Base-by-base conservation (phyloP, 1,139 yeast genomes). In the Yamadazyma atmosphaerica region DNA sequence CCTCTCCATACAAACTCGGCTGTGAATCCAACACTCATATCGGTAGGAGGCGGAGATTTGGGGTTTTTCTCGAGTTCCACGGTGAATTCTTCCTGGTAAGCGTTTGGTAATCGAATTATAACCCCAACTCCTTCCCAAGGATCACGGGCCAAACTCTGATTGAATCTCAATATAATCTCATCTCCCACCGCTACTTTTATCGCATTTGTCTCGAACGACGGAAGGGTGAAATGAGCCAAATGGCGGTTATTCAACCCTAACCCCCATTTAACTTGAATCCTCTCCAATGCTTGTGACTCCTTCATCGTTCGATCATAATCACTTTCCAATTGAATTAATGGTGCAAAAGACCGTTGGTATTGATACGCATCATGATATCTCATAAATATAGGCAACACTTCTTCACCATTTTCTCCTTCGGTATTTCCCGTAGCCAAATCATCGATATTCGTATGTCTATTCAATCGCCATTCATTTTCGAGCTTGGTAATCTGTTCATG, bases 1-100 rank as follows among this genome's bases (percentile, higher is more conserved):
- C 92, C 94, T 48, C 86, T 86, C 97, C 97, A 90, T 38, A 86
- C 86, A 56, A 87, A 86, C 54, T 87, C 94, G 1, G 92, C 90
- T 1, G 92, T 81, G 58, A 86, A 90, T 24, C 84, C 87, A 3
- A 80, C 72, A 2, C 77, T 74, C 33, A 77, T 56, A 43, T 81
- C 72, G 3, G 81, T 77, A n/a, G 94, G 94, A 0, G 59, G 57
- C 3, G 55, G 44, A 0, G 25, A 38, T 13, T 62, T 55, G 1
- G 75, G 65, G 32, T 60, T 63, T 9, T 16, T 28, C 8, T 15
- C 8, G 46, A 89, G 70, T 57, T 89, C 96, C 38, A 88, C 65
- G 1, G 92, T 83, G 50, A 84, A 84, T 42, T 78, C 83, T 49
- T 85, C 94, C 38, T 79, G 80, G 35, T 69, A 63, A 24, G 85